A percentile compares a stretch with the other conserved stretches of the same genome.
Evolutionary conservation across 306 rosid genomes (phyloP).

Genomic region (Benincasa hispida): DNA sequence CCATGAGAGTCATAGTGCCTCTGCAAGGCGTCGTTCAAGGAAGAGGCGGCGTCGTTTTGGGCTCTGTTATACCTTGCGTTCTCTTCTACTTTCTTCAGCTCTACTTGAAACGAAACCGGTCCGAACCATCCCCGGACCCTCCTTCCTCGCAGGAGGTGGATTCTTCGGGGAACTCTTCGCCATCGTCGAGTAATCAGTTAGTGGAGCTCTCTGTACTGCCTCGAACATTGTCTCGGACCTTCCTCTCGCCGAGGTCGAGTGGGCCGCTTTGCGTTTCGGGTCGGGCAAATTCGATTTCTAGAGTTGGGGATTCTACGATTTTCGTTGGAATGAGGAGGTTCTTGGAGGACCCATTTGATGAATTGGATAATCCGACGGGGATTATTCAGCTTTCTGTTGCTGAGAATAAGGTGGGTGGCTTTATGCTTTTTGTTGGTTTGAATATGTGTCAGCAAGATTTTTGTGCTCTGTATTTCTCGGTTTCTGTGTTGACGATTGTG

Average conservation of each 20-base stretch:
- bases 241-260: slow-evolving; percentile 30
- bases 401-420: slow-evolving; percentile 54
- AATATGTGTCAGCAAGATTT: neutral
- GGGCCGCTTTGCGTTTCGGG: slow-evolving; percentile 39
- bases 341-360: slow-evolving; percentile 50
- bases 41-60: slow-evolving; percentile 68
- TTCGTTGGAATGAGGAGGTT: slow-evolving; percentile 34
- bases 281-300: slow-evolving; percentile 34
- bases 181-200: slow-evolving; percentile 13
- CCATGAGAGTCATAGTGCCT: slow-evolving; percentile 91
- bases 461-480: neutral
- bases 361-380: slow-evolving; percentile 46
- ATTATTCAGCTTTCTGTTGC: slow-evolving; percentile 55
- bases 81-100: slow-evolving; percentile 79
- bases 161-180: slow-evolving; percentile 10
- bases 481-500: neutral
- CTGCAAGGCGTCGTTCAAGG: slow-evolving; percentile 89
- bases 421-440: slow-evolving; percentile 4
- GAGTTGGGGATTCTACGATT: slow-evolving; percentile 33
- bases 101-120: slow-evolving; percentile 41
- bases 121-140: slow-evolving; percentile 18
- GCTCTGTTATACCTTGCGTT: slow-evolving; percentile 87
- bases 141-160: slow-evolving; percentile 18
- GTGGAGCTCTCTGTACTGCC: slow-evolving; percentile 23
- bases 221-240: slow-evolving; percentile 42